These are phyloP conservation scores for Panaeolus cyanescens DNA, from an alignment of 768 basidiomycete species.

Conservation along the genomic window DNA sequence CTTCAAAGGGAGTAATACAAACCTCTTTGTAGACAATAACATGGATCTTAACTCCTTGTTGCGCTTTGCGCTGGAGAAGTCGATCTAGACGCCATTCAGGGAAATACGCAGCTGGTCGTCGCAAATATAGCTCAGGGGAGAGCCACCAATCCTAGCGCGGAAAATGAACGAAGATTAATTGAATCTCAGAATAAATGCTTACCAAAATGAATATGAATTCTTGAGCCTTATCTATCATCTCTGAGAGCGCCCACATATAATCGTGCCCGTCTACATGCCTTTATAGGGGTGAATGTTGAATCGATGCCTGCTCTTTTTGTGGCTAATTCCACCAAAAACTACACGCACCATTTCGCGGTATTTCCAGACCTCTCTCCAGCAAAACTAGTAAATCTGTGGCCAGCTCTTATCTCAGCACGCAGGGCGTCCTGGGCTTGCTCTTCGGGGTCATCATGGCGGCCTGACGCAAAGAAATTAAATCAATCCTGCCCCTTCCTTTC, in stretches of 20 bases:
- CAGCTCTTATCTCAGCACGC: conserved; percentile 70
- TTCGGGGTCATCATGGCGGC: conserved; percentile 75
- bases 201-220: conserved; percentile 90
- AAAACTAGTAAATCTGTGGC: conserved; percentile 87
- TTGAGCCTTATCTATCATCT: conserved; percentile 79
- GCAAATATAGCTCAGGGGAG: conserved; percentile 91
- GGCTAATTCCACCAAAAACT: background rate
- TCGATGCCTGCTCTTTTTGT: background rate
- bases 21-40: conserved; percentile 95
- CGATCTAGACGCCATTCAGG: conserved; percentile 90
- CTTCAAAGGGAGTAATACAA: background rate
- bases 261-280: conserved; percentile 95
- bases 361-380: conserved; percentile 71
- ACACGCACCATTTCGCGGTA: conserved; percentile 74
- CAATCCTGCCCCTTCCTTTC: background rate
- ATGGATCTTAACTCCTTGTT: conserved; percentile 90
- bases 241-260: conserved; percentile 94
- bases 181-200: conserved; percentile 11
- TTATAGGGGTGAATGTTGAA: conserved; percentile 17
- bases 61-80: conserved; percentile 83
- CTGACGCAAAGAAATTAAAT: conserved; percentile 20
- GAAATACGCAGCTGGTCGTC: conserved; percentile 85
- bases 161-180: background rate
- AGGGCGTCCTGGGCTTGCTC: conserved; percentile 74
- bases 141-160: conserved; percentile 83